Base-by-base conservation (phyloP, 2,329 filamentous ascomycete genomes). In the Cadophora luteo-olivacea region DNA sequence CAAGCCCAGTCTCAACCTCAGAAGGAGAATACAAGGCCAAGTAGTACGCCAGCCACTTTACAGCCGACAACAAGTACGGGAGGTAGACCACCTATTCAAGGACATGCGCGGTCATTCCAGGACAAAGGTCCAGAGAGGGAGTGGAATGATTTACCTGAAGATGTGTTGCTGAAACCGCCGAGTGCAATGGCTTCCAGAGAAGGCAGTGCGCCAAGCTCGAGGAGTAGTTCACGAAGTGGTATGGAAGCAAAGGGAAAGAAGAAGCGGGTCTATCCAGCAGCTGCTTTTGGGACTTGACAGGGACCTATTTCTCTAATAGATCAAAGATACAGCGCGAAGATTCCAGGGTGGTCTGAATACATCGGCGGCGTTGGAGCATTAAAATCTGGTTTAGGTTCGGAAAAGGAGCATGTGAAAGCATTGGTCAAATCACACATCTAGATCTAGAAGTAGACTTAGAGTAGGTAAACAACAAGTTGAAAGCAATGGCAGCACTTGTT, bases 101-200 rank as follows among this genome's bases (percentile, higher is more conserved):
- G 22, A 11, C 51, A 71, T 24, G 60, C 70, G 29, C 54, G 71
- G 2, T 89, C 87, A 0, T 90, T 84, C 76, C 88, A 90, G 77
- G 89, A 86, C 68, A 78, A 81, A 72, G 82, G 87, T 7, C 85
- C 88, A 2, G 84, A 86, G 24, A 86, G 79, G 36, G 88, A 90
- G 75, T 91, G 88, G 88, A 91, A 91, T 78, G 88, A 91, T 75
- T 75, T 91, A 11, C 88, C 88, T 0, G 81, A 82, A 11, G 88
- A 90, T 63, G 89, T 90, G 14, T 41, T 75, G 11, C 78, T 84
- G 12, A 75, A 78, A 24, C 68, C 77, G 3, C 72, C 78, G 1
- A 71, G 71, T 69, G n/a, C 74, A 65, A 11, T 72, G 5, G 66
- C 76, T 74, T 68, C 51, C 19, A 67, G 60, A 29, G 64, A 78